phyloP scores from a whole-genome alignment of 2,329 filamentous ascomycete genomes.

The Cyphellophora europaea region DNA sequence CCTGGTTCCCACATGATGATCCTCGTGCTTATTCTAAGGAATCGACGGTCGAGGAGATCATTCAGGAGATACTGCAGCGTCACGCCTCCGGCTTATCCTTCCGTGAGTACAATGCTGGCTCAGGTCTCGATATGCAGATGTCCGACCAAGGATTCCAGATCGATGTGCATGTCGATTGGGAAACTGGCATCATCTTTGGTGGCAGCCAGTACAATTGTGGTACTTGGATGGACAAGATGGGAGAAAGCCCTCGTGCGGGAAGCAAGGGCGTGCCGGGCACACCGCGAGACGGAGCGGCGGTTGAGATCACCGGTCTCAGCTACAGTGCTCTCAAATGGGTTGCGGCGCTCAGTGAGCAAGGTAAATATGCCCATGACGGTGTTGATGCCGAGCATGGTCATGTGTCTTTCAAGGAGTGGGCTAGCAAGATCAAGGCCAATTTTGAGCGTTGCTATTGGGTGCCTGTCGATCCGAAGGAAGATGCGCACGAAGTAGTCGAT shows the following conservation, averaged over 20 bases:
- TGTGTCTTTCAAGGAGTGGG: conserved; percentile 72
- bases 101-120: conserved; percentile 87
- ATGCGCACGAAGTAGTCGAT: conserved; percentile 72
- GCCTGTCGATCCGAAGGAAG: conserved; percentile 59
- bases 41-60: conserved; percentile 77
- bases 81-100: conserved; percentile 88
- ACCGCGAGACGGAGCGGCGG: conserved; percentile 87
- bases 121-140: conserved; percentile 87
- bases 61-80: conserved; percentile 86
- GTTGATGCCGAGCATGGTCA: conserved; percentile 57
- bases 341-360: conserved; percentile 53
- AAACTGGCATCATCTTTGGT: conserved; percentile 81
- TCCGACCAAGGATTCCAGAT: conserved; percentile 84
- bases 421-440: conserved; percentile 65
- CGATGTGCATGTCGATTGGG: conserved; percentile 84
- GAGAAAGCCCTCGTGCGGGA: conserved; percentile 83
- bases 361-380: conserved; percentile 62
- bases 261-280: conserved; percentile 92
- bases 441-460: conserved; percentile 93
- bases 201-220: conserved; percentile 93
- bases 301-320: conserved; percentile 88
- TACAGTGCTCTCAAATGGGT: conserved; percentile 88
- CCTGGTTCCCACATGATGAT: conserved; percentile 80
- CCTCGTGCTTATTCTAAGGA: conserved; percentile 73
- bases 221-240: conserved; percentile 99